phyloP scores from a whole-genome alignment of 441 rosid species.

The Metrosideros polymorpha region DNA sequence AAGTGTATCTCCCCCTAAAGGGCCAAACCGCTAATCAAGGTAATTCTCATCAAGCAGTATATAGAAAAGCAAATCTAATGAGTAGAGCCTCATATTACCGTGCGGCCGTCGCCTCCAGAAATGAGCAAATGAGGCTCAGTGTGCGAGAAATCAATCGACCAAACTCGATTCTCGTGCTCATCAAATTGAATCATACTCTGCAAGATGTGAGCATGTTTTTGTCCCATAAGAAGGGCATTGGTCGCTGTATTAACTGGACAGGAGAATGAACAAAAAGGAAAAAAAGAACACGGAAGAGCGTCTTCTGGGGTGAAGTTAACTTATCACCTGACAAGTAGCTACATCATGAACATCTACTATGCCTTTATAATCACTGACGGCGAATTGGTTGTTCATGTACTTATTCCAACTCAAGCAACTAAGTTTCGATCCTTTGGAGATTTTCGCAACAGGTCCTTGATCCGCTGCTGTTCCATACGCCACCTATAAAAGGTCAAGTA shows the following conservation, averaged over 20 bases:
- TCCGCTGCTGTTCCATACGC: slow-evolving; percentile 25
- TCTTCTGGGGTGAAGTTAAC: background rate
- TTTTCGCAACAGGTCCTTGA: slow-evolving; percentile 30
- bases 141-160: slow-evolving; percentile 34
- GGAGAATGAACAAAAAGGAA: background rate
- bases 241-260: background rate
- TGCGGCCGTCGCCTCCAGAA: slow-evolving; percentile 34
- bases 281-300: background rate
- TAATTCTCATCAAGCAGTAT: background rate
- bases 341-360: slow-evolving; percentile 28
- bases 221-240: background rate
- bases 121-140: slow-evolving; percentile 32
- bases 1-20: background rate
- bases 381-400: slow-evolving; percentile 23
- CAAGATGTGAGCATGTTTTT: background rate
- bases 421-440: slow-evolving; percentile 24
- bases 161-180: slow-evolving; percentile 31
- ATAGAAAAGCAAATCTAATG: background rate
- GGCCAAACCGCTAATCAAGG: background rate
- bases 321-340: slow-evolving; percentile 25
- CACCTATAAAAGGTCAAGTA: slow-evolving; percentile 10
- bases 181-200: slow-evolving; percentile 33
- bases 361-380: slow-evolving; percentile 34
- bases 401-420: slow-evolving; percentile 46
- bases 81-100: slow-evolving; percentile 16